Conservation (phyloP, 225 moss, liverwort and hornwort species). For the Bryum argenteum region DNA sequence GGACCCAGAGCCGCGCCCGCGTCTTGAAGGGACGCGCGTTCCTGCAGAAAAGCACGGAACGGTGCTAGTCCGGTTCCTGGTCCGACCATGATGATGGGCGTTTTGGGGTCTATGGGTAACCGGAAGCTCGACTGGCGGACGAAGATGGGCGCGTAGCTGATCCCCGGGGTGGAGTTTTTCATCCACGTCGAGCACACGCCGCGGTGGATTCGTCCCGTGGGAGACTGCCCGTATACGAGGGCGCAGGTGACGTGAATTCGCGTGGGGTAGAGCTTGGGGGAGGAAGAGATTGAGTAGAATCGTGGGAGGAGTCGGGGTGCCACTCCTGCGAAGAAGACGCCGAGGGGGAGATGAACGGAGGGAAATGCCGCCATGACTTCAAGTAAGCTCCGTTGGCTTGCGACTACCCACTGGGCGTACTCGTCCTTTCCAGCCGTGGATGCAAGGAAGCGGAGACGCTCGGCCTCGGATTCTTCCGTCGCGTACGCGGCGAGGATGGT, state of each 20-base stretch:
- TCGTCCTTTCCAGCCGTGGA: slow-evolving; percentile 85
- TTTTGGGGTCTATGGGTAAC: slow-evolving; percentile 57
- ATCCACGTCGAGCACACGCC: slow-evolving; percentile 99
- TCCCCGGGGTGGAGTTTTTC: slow-evolving; percentile 53
- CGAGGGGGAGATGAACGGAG: slow-evolving; percentile 75
- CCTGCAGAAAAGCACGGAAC: slow-evolving; percentile 91
- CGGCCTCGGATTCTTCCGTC: slow-evolving; percentile 47
- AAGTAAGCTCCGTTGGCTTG: slow-evolving; percentile 72
- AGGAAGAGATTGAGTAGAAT: slow-evolving; percentile 98
- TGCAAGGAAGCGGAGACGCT: slow-evolving; percentile 68
- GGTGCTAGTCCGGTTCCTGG: slow-evolving; percentile 97
- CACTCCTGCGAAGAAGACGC: slow-evolving; percentile 92
- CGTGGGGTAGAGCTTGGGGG: slow-evolving; percentile 56
- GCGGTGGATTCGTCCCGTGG: slow-evolving; percentile 74
- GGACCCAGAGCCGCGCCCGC: slow-evolving; percentile 68
- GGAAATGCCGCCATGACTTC: slow-evolving; percentile 85
- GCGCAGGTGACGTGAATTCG: slow-evolving; percentile 93
- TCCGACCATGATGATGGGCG: slow-evolving; percentile 87
- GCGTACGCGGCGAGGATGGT: slow-evolving; percentile 70
- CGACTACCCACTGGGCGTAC: slow-evolving; percentile 70
- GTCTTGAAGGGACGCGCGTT: slow-evolving; percentile 63
- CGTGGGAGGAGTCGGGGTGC: slow-evolving; percentile 77
- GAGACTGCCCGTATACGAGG: slow-evolving; percentile 69
- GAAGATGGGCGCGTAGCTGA: slow-evolving; percentile 79
- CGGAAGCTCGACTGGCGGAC: slow-evolving; percentile 82